Evolutionary conservation across 805 yeast genomes (phyloP), one percentile per base, ranked within the genome.

Genomic region (Saturnispora galanensis): DNA sequence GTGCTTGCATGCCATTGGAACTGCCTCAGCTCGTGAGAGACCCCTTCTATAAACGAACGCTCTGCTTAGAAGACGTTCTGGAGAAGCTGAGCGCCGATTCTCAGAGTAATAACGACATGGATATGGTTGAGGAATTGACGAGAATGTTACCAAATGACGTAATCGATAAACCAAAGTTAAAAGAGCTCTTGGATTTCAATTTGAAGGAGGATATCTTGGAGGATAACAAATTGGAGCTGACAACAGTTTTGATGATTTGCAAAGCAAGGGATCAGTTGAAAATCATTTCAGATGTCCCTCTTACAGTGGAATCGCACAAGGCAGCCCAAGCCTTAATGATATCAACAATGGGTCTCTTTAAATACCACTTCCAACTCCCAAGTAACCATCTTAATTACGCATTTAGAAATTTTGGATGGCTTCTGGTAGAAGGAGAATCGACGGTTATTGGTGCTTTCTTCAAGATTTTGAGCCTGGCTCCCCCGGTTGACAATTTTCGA

Each of bases 291-390:
- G 42, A 48, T 1, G 26, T 21, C 26, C 34, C 48, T 4, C 30
- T 52, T 16, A 48, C 46, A 18, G 41, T 47, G n/a, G 52, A 42
- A 12, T 36, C 47, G 5, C 46, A 47, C 33, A 48, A 49, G 28
- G 49, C 47, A 38, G 45, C 50, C 2, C 51, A 46, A 9, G 26
- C 35, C 5, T 29, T 57, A 17, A 48, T 51, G 34, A 17, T 50
- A 11, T 47, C 57, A 1, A 17, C 54, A 16, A 34, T 54, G 21
- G 52, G 53, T 10, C 45, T 56, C 3, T 51, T 54, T 42, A 55
- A 56, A 30, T 53, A 54, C 41, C 59, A 59, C 39, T 62, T 58
- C 35, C 58, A 57, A 36, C 41, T 59, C 18, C 57, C 59, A 5
- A 42, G 34, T 13, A 34, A 45, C 6, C 56, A 55, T 41, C 44